Percentiles rank a stretch among this genome's conserved stretches.
phyloP scores from a whole-genome alignment of 495 filamentous ascomycete species.

The Penicillium herquei region DNA sequence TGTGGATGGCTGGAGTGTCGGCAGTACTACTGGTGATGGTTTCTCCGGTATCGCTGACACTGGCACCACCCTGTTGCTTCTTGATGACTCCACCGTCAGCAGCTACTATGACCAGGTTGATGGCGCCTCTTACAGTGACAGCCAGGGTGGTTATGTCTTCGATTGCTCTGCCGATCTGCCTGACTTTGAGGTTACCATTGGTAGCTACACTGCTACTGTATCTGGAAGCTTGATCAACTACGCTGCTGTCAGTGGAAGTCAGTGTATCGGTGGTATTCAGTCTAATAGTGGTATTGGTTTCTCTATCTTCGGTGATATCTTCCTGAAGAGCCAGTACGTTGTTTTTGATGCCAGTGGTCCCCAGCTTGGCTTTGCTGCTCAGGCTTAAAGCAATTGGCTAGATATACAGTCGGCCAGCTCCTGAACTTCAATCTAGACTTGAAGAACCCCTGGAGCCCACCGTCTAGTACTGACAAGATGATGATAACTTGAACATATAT shows the following conservation, averaged over 20 bases:
- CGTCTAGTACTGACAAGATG: too few species aligned
- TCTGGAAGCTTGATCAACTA: constrained; percentile 43
- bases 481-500: too few species aligned
- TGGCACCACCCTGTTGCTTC: constrained; percentile 67
- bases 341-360: constrained; percentile 62
- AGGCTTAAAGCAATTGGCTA: constrained; percentile 17
- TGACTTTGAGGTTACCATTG: constrained; percentile 56
- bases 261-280: constrained; percentile 64
- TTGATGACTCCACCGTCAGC: constrained; percentile 51
- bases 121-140: constrained; percentile 32
- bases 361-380: constrained; percentile 57
- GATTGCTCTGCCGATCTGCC: constrained; percentile 63
- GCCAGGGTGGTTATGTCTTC: constrained; percentile 62
- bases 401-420: too few species aligned
- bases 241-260: constrained; percentile 34
- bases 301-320: constrained; percentile 71
- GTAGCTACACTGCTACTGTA: constrained; percentile 36
- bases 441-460: too few species aligned
- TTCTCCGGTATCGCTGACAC: constrained; percentile 47
- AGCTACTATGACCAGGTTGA: constrained; percentile 60
- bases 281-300: constrained; percentile 57
- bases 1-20: constrained; percentile 58
- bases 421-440: too few species aligned
- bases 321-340: constrained; percentile 73
- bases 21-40: constrained; percentile 28